A percentile compares a stretch with the other conserved stretches of the same genome.
phyloP scores from a whole-genome alignment of 225 moss, liverwort and hornwort genomes.

The Thuidium tamariscinum region DNA sequence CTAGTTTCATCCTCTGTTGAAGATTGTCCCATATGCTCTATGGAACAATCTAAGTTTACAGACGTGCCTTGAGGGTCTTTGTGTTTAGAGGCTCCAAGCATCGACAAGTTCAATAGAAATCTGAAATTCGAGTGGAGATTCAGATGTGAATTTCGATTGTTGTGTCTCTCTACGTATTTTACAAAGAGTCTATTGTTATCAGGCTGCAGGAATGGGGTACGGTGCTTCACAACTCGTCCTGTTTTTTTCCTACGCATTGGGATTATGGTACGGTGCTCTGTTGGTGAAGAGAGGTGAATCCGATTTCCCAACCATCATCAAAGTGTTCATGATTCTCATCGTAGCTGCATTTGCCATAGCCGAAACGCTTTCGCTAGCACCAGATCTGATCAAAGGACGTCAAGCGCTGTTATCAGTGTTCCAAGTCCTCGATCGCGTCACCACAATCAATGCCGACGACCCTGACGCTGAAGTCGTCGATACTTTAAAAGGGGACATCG shows the following conservation, averaged over 20 bases:
- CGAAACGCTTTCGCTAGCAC: constrained; percentile 30
- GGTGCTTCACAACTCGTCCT: constrained; percentile 19
- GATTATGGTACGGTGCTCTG: constrained; percentile 20
- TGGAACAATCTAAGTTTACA: not conserved
- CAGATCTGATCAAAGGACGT: constrained; percentile 18
- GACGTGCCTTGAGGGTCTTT: not conserved
- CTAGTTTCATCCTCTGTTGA: not conserved
- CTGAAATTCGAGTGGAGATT: not conserved
- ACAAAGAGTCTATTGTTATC: not conserved
- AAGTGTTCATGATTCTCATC: constrained; percentile 21
- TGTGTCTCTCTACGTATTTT: not conserved
- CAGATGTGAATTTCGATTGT: not conserved
- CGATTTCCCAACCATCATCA: not conserved
- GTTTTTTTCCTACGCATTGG: constrained; percentile 13
- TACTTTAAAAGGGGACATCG: constrained; percentile 8
- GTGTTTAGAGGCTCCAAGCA: not conserved
- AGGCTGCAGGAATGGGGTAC: constrained; percentile 27
- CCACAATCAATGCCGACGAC: constrained; percentile 15
- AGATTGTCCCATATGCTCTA: not conserved
- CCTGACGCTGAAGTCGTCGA: not conserved
- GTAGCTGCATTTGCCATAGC: constrained; percentile 14
- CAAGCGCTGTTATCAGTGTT: constrained; percentile 18
- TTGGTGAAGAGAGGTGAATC: constrained; percentile 16
- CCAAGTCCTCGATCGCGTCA: constrained; percentile 15
- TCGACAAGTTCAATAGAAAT: not conserved